Percentiles rank a stretch among this genome's conserved stretches.
These are phyloP conservation scores for Candida anutae DNA, from an alignment of 1,139 yeast genomes.

Conservation along the genomic window DNA sequence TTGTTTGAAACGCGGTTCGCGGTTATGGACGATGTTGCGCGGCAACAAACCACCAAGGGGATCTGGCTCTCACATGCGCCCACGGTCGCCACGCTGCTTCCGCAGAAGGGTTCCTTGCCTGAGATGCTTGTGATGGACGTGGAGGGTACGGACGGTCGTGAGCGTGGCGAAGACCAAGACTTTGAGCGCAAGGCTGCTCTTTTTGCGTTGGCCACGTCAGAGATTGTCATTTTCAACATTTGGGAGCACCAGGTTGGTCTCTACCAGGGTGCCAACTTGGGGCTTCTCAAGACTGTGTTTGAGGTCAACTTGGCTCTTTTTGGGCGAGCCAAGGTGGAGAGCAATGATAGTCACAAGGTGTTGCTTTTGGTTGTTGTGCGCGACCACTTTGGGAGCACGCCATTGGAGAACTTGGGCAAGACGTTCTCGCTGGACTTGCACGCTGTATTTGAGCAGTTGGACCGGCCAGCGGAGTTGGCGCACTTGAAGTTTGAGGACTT, in stretches of 20 bases:
- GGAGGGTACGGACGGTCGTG: constrained; percentile 97
- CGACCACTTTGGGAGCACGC: constrained; percentile 86
- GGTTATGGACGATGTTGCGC: constrained; percentile 80
- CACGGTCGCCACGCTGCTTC: constrained; percentile 19
- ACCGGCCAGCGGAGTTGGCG: constrained; percentile 60
- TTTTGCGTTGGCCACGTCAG: constrained; percentile 89
- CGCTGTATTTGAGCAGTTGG: constrained; percentile 70
- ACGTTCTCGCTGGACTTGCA: constrained; percentile 65
- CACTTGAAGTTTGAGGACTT: constrained; percentile 58
- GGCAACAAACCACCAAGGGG: constrained; percentile 90
- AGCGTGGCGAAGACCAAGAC: constrained; percentile 97
- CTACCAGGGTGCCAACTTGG: constrained; percentile 98
- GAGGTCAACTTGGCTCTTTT: constrained; percentile 88
- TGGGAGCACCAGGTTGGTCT: constrained; percentile 98
- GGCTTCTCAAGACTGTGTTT: constrained; percentile 85
- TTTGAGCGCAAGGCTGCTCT: constrained; percentile 94
- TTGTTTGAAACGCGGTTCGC: constrained; percentile 83
- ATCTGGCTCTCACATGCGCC: constrained; percentile 80
- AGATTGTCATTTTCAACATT: constrained; percentile 80
- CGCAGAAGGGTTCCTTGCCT: constrained; percentile 10
- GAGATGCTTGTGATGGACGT: constrained; percentile 86
- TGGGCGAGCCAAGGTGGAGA: constrained; percentile 32
- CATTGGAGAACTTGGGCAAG: constrained; percentile 59
- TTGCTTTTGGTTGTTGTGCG: constrained; percentile 81
- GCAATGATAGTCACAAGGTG: constrained; percentile 50